A percentile compares a stretch with the other conserved stretches of the same genome.
Evolutionary conservation across 768 basidiomycete genomes (phyloP).

Genomic region (Auricularia sp.): DNA sequence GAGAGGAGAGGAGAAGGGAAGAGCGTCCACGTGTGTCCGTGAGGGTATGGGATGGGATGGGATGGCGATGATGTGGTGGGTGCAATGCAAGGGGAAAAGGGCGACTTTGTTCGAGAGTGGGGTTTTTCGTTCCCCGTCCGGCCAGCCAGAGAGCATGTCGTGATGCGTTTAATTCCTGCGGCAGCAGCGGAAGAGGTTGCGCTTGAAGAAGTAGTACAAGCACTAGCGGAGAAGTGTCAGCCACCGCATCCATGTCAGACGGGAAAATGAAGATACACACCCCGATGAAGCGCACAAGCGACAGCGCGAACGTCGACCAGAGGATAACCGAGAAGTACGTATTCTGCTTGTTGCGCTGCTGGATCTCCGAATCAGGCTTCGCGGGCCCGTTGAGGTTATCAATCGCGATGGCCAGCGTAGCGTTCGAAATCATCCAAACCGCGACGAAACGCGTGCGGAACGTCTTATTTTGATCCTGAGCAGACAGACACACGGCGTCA

Average conservation of each 20-base stretch:
- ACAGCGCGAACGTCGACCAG: slow-evolving; percentile 67
- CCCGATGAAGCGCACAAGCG: slow-evolving; percentile 63
- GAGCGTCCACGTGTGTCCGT: too few species aligned
- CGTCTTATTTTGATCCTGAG: slow-evolving; percentile 70
- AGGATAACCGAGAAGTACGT: slow-evolving; percentile 69
- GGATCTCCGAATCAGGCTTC: slow-evolving; percentile 25
- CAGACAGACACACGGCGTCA: not conserved
- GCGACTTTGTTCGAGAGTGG: too few species aligned
- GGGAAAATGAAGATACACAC: slow-evolving; percentile 33
- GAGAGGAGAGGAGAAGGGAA: too few species aligned
- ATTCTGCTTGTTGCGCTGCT: slow-evolving; percentile 33
- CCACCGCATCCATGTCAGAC: not conserved
- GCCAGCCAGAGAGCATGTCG: too few species aligned
- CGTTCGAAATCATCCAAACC: slow-evolving; percentile 71
- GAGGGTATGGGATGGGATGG: too few species aligned
- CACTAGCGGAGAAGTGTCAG: slow-evolving; percentile 37
- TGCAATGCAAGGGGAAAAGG: too few species aligned
- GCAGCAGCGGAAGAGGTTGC: slow-evolving; percentile 75
- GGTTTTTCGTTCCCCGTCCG: too few species aligned
- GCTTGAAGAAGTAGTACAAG: slow-evolving; percentile 71
- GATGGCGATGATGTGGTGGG: too few species aligned
- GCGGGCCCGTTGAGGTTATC: slow-evolving; percentile 55
- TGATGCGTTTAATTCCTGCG: slow-evolving; percentile 45
- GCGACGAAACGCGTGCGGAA: slow-evolving; percentile 85
- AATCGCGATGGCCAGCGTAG: slow-evolving; percentile 59